phyloP scores from a whole-genome alignment of 352 stramenopile genomes.

The Pythium vanterpoolii region DNA sequence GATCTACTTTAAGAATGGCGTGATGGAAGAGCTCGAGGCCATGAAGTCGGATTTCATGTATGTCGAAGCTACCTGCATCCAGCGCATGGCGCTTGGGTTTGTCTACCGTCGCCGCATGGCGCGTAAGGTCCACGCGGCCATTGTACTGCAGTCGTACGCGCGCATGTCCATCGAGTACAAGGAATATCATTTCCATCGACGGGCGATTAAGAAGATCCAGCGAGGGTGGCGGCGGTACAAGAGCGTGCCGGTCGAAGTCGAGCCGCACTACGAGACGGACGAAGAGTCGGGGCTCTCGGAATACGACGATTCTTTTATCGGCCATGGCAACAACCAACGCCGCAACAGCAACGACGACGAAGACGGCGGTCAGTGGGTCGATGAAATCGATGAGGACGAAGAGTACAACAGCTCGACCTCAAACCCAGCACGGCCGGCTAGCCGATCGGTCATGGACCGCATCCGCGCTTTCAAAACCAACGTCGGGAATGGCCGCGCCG shows the following conservation, averaged over 20 bases:
- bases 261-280: constrained; percentile 24
- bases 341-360: constrained; percentile 21
- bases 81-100: constrained; percentile 81
- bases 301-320: constrained; percentile 39
- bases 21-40: constrained; percentile 93
- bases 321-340: constrained; percentile 29
- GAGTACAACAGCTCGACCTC: constrained; percentile 16
- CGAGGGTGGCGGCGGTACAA: constrained; percentile 58
- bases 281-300: constrained; percentile 32
- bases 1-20: constrained; percentile 95
- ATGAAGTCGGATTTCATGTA: constrained; percentile 93
- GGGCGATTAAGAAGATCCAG: constrained; percentile 70
- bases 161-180: constrained; percentile 75
- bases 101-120: constrained; percentile 66
- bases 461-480: constrained; percentile 63
- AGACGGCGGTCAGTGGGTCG: constrained; percentile 30
- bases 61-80: constrained; percentile 82
- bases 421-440: constrained; percentile 15
- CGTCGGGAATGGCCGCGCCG: constrained; percentile 20
- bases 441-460: constrained; percentile 50
- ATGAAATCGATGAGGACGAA: constrained; percentile 32
- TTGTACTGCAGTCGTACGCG: constrained; percentile 79
- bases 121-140: constrained; percentile 60
- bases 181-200: constrained; percentile 70
- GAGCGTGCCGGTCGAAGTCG: constrained; percentile 26